These are phyloP conservation scores for Solanum sejunctum DNA, from an alignment of 257 asterid species.

Conservation along the genomic window DNA sequence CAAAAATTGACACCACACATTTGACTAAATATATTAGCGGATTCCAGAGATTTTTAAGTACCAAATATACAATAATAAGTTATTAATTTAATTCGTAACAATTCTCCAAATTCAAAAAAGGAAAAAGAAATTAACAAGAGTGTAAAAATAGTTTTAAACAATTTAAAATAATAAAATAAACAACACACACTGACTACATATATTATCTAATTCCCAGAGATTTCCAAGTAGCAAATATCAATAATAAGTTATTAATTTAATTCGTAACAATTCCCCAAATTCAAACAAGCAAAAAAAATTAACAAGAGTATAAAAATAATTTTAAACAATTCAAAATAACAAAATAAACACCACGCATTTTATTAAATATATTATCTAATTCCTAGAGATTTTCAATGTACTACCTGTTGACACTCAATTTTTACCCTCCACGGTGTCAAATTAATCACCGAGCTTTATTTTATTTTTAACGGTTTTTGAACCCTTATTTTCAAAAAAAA, in stretches of 20 bases:
- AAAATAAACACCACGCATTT: neutral
- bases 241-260: no score
- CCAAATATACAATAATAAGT: no score
- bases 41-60: no score
- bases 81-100: no score
- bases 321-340: neutral
- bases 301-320: neutral
- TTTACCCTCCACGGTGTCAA: no score
- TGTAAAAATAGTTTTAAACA: neutral
- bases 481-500: no score
- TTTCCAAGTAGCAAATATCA: neutral
- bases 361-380: neutral
- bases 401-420: no score
- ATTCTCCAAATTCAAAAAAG: neutral
- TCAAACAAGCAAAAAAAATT: neutral
- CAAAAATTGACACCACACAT: no score
- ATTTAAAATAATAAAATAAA: neutral
- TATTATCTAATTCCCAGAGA: neutral
- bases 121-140: no score
- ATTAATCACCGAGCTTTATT: no score
- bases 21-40: no score
- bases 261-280: neutral
- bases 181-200: neutral
- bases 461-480: no score
- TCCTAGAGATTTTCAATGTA: neutral